These are phyloP conservation scores for Ophiosphaerella herpotricha DNA, from an alignment of 2,329 filamentous ascomycete genomes.

Conservation along the genomic window DNA sequence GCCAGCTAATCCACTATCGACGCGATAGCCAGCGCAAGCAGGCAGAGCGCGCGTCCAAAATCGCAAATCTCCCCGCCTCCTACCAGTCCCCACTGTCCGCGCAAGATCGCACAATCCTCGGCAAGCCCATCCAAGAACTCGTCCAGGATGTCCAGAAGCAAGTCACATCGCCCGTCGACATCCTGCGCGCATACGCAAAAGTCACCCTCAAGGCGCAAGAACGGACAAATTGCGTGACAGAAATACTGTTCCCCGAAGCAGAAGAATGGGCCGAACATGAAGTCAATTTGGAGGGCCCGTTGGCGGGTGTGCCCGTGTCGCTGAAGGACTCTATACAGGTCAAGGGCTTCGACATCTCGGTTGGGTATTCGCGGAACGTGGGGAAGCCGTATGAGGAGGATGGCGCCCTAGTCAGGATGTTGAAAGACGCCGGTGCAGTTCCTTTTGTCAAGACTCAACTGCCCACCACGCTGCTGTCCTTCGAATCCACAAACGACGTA, in stretches of 20 bases:
- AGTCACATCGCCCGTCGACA: conserved; percentile 66
- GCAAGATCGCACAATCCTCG: conserved; percentile 69
- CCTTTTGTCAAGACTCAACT: conserved; percentile 93
- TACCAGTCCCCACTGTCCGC: conserved; percentile 70
- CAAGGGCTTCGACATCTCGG: conserved; percentile 78
- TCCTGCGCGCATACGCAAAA: conserved; percentile 87
- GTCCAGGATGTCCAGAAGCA: conserved; percentile 78
- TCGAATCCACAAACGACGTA: conserved; percentile 78
- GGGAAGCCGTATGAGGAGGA: conserved; percentile 70
- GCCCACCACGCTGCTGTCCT: conserved; percentile 83
- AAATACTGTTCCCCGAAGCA: conserved; percentile 78
- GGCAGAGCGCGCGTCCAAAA: conserved; percentile 70
- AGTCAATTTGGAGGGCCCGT: conserved; percentile 75
- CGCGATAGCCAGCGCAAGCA: conserved; percentile 74
- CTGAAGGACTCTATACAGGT: conserved; percentile 79
- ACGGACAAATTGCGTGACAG: conserved; percentile 87
- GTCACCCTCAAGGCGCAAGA: conserved; percentile 81
- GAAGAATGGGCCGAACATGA: conserved; percentile 69
- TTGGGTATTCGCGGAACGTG: conserved; percentile 77
- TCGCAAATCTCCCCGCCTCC: conserved; percentile 65
- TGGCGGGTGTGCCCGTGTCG: conserved; percentile 85
- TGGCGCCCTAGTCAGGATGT: conserved; percentile 72
- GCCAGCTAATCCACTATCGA: conserved; percentile 14
- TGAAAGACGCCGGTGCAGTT: conserved; percentile 86
- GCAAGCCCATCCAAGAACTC: conserved; percentile 75